These are phyloP conservation scores for Malassezia sp. DNA, from an alignment of 1,284 basidiomycete genomes.

Conservation along the genomic window DNA sequence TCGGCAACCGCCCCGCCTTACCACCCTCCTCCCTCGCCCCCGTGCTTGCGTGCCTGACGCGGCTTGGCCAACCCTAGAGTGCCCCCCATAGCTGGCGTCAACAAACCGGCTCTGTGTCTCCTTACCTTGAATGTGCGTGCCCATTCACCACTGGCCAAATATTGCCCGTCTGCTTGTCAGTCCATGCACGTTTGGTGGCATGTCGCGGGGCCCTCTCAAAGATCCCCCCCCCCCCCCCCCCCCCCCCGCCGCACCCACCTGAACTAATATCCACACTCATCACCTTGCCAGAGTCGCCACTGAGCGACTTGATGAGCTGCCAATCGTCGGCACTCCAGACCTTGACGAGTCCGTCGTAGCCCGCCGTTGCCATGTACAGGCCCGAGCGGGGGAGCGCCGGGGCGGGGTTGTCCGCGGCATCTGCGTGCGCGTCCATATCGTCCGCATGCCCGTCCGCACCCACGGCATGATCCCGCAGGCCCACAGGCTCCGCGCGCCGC, in stretches of 20 bases:
- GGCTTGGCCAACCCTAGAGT: no score
- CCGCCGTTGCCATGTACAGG: constrained; percentile 79
- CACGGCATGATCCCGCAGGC: neutral
- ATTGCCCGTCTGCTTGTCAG: constrained; percentile 25
- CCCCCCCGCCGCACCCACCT: no score
- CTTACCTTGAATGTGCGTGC: constrained; percentile 32
- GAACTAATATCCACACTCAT: constrained; percentile 79
- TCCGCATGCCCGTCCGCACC: neutral
- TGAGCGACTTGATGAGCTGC: constrained; percentile 75
- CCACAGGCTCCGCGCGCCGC: constrained; percentile 30
- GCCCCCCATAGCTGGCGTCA: constrained; percentile 25
- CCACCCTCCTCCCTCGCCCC: no score
- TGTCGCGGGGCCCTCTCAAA: no score
- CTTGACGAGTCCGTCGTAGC: constrained; percentile 90
- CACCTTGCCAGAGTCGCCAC: constrained; percentile 88
- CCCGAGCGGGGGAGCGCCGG: constrained; percentile 49
- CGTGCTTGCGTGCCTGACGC: no score
- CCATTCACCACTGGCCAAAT: constrained; percentile 33
- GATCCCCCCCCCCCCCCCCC: no score
- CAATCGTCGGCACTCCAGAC: constrained; percentile 98
- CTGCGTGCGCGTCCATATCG: constrained; percentile 43
- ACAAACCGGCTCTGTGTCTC: no score
- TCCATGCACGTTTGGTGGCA: no score
- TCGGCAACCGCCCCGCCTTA: no score
- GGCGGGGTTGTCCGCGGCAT: constrained; percentile 17